Evolutionary conservation across 495 filamentous ascomycete species (phyloP).

Genomic region (Ascobolus immersus): DNA sequence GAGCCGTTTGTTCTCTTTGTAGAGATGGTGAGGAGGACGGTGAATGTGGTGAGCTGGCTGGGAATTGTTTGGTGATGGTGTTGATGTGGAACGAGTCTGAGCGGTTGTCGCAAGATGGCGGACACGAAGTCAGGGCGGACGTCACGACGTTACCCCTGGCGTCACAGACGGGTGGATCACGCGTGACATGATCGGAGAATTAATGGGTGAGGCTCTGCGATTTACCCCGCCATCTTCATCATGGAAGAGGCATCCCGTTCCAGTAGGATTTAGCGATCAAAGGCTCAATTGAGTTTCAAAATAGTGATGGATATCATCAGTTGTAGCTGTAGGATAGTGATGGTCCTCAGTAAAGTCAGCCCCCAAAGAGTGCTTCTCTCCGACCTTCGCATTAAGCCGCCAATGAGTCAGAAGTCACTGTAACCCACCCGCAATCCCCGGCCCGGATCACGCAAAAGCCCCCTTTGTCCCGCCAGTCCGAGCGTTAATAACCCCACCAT

Average conservation of each 20-base stretch:
- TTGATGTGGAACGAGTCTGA: background rate
- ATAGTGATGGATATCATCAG: too few species aligned
- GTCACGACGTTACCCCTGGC: background rate
- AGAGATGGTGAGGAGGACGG: background rate
- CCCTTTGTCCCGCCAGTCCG: background rate
- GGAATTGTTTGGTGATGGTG: background rate
- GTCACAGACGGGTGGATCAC: too few species aligned
- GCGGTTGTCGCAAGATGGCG: background rate
- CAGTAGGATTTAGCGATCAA: too few species aligned
- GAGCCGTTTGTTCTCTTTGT: too few species aligned
- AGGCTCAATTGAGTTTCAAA: too few species aligned
- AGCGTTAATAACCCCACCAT: background rate
- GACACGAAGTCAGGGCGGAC: background rate
- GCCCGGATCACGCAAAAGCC: too few species aligned
- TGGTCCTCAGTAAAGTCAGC: too few species aligned
- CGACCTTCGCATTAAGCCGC: background rate
- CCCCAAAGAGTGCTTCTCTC: background rate
- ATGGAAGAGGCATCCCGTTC: too few species aligned
- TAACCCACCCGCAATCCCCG: conserved; percentile 2
- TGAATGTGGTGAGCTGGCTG: background rate
- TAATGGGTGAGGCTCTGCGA: too few species aligned
- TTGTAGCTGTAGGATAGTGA: too few species aligned
- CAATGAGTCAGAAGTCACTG: background rate
- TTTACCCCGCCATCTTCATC: too few species aligned
- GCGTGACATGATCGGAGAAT: too few species aligned